Evolutionary conservation across 805 yeast species (phyloP), one percentile per base, ranked within the genome.

Genomic region (Zygosaccharomyces siamensis): DNA sequence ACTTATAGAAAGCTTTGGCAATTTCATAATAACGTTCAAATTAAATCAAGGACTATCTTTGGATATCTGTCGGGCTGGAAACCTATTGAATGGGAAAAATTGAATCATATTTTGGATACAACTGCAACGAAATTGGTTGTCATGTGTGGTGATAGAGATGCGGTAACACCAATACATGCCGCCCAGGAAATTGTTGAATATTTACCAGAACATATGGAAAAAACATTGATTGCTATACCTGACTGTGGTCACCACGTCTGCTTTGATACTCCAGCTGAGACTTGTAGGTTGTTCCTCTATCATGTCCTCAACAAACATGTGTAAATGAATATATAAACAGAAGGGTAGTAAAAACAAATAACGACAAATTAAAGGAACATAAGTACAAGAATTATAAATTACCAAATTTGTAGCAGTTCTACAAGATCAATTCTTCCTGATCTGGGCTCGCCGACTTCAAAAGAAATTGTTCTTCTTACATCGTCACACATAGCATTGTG

Each of bases 401-500:
- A 74, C 87, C 86, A 81, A 12, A 73, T 74, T 64, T 81, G 84
- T 42, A 81, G 63, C 56, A 79, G 81, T 61, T 81, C 86, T 54
- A 68, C 72, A 51, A 75, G 70, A 46, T 80, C 85, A n/a, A 81
- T 70, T 53, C 81, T 67, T 46, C 74, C 70, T 2, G 59, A 62
- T 43, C 51, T 55, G 8, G 63, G 49, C 21, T 62, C 59, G 14
- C 59, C 63, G 14, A 58, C 56, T 49, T 69, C 64, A 21, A 69
- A 59, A 11, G 66, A 66, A 11, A 79, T 75, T 8, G 68, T 52
- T 47, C 68, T 66, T 60, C 86, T 70, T 16, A 79, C 58, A 36
- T 71, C 74, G 58, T 81, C 85, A 39, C 78, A 81, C 71, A 80
- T 68, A 7, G 66, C 48, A 43, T 74, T 74, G 52, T 78, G 81